Percentiles rank a stretch among this genome's conserved stretches.
Evolutionary conservation across 2,329 filamentous ascomycete species (phyloP).

Genomic region (Neurospora sp.): DNA sequence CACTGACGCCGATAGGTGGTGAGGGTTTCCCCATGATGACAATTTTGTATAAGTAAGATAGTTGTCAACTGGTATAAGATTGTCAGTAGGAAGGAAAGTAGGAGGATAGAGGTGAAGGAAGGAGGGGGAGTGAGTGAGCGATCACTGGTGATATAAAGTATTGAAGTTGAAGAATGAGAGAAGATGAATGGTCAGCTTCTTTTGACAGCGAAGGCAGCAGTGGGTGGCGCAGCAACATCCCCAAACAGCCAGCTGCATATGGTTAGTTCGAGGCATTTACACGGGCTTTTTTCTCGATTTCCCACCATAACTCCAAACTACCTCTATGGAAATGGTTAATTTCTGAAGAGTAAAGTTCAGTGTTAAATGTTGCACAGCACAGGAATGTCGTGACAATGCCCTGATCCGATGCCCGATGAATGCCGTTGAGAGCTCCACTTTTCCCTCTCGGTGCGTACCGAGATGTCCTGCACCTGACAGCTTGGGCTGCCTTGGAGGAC

Average conservation of each 20-base stretch:
- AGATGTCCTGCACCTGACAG: neutral
- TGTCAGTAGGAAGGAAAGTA: neutral
- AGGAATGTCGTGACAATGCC: neutral
- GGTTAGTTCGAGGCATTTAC: neutral
- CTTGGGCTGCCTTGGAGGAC: neutral
- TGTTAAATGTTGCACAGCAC: neutral
- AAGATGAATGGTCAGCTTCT: neutral
- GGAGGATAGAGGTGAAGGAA: neutral
- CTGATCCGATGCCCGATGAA: neutral
- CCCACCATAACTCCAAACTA: neutral
- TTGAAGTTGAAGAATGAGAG: neutral
- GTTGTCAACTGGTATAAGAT: neutral
- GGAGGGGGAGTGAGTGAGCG: neutral
- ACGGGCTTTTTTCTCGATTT: neutral
- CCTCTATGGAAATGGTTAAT: neutral
- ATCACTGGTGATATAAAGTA: neutral
- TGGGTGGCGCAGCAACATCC: neutral
- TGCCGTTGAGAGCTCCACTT: neutral
- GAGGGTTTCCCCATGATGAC: conserved; percentile 19
- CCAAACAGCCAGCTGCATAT: neutral
- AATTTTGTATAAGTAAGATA: neutral
- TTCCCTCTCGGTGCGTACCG: neutral
- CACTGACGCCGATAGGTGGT: conserved; percentile 9
- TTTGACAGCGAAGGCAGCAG: neutral
- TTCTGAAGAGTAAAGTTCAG: neutral